Base-by-base conservation (phyloP, 306 rosid species). In the Malus fusca region DNA sequence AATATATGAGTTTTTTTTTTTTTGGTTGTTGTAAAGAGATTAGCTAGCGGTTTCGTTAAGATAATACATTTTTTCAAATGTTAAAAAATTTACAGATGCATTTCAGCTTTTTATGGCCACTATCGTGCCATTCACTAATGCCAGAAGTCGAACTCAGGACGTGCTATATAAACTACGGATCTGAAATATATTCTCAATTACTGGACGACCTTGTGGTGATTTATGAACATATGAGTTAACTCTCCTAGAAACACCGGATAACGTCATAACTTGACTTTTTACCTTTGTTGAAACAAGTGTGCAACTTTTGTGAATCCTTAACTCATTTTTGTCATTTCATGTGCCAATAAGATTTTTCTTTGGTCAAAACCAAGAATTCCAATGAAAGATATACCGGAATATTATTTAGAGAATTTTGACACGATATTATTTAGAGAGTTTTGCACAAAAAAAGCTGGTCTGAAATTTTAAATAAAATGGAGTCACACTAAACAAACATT, bases 61-160 rank as follows among this genome's bases (percentile, higher is more conserved):
- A 7, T 9, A 37, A 0, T 37, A 0, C 2, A 37, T 7, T 37
- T 6, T 37, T 6, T 37, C 2, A 7, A 0, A 7, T 35, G 8
- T 0, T 6, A 35, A 2, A 37, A 37, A 37, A 37, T 0, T 37
- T 2, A 37, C 2, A 37, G 9, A 1, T 37, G 2, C 42, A 37
- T 37, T 37, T 37, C 0, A 37, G 0, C 2, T 7, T 37, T 37
- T 37, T 37, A 0, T 1, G 0, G 0, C 2, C 0, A 37, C 10
- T 37, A 37, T 37, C 10, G 42, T 37, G 2, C 42, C 10, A 7
- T 37, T 37, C 42, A 37, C 0, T 7, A 35, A 2, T 37, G 0
- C 42, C 0, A 37, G 0, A 37, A 37, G 2, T 7, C 2, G 0
- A 37, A 37, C 42, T 37, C 10, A 37, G 0, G 1, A 37, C 0